phyloP scores from a whole-genome alignment of 2,329 filamentous ascomycete species.

The Monosporascus ibericus region DNA sequence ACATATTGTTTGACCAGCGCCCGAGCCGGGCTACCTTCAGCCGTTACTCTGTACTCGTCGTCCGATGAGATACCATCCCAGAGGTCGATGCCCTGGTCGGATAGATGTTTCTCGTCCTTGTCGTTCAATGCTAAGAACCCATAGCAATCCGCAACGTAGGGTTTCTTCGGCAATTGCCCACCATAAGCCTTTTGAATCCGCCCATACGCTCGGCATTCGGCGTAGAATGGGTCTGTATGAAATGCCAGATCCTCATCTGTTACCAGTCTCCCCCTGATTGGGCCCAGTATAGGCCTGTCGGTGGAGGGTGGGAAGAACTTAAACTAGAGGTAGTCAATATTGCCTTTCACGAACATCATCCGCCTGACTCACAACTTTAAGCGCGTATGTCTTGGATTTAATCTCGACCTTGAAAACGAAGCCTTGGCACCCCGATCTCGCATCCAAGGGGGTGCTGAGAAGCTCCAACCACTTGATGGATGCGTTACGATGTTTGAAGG shows the following conservation, averaged over 20 bases:
- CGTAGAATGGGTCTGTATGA: constrained; percentile 9
- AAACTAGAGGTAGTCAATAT: constrained; percentile 2
- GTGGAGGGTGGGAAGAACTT: constrained; percentile 6
- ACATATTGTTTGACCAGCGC: constrained; percentile 11
- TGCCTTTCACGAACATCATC: neutral
- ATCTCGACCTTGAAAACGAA: constrained; percentile 8
- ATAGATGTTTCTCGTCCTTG: constrained; percentile 1
- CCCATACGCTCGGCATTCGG: constrained; percentile 10
- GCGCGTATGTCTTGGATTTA: constrained; percentile 2
- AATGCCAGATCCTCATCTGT: constrained; percentile 4
- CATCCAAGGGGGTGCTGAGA: neutral
- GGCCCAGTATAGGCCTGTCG: neutral
- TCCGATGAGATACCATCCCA: constrained; percentile 4
- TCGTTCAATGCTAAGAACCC: constrained; percentile 4
- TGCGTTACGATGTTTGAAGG: neutral
- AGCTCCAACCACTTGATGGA: constrained; percentile 1
- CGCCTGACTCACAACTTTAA: constrained; percentile 6
- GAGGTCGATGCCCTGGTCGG: constrained; percentile 3
- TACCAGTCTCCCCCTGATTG: neutral
- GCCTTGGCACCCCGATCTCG: constrained; percentile 1
- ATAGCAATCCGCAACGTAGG: constrained; percentile 4
- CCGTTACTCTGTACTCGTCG: constrained; percentile 5
- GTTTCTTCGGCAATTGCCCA: neutral
- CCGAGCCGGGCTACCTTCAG: constrained; percentile 4
- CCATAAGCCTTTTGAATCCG: constrained; percentile 2